Base-by-base conservation (phyloP, 306 rosid genomes). In the Quercus parvula region DNA sequence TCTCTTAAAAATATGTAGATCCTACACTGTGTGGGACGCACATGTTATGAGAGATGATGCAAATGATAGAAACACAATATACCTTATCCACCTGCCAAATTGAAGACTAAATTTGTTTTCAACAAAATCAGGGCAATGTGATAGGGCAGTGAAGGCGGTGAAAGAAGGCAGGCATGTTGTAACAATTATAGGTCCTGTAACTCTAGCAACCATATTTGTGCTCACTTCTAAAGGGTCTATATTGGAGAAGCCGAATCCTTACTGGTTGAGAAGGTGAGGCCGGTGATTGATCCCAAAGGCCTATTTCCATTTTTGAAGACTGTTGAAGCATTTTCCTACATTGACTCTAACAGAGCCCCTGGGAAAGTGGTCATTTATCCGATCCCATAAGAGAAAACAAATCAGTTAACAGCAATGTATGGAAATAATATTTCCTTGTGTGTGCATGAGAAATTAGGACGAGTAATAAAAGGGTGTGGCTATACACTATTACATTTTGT, bases 131-230 rank as follows among this genome's bases (percentile, higher is more conserved):
- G 98, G 94, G 3, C 46, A 91, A 70, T 2, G 74, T 44, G 90
- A 87, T 0, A 85, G 76, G 25, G 92, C 86, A 0, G 24, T 87
- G 44, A 88, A 91, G 84, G 96, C 82, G 0, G 20, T 88, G 11
- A 91, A 93, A 30, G 96, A 93, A 79, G 93, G 84, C 3, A 96
- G 94, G 41, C 84, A 85, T 61, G 85, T 81, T 0, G 90, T 91
- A 79, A 59, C 94, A 75, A 87, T 93, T 19, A 61, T 79, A 1
- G 82, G 83, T 38, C 70, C 85, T 6, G 79, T 66, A 38, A 3
- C 44, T 66, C 84, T 85, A 1, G 89, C 85, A 19, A 63, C 76
- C 15, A 0, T 25, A 0, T 89, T 83, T 56, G 4, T 46, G 3
- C 82, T 92, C 3, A 81, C 85, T 24, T 88, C 94, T 5, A 86